Evolutionary conservation across 2,329 filamentous ascomycete genomes (phyloP).

Genomic region (Decorospora gaudefroyi): DNA sequence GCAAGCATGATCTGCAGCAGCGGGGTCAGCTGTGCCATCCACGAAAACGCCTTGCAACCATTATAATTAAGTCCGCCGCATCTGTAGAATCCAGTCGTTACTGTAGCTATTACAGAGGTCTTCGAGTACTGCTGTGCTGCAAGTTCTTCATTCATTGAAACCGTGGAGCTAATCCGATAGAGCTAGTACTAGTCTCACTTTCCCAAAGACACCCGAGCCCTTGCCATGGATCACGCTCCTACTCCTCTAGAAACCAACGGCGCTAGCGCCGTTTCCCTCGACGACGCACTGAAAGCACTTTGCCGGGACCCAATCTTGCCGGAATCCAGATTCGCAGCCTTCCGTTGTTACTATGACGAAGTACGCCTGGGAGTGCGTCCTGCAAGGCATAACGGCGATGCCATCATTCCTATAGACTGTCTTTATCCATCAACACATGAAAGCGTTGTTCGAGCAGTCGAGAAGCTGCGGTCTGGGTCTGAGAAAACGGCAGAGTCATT

Average conservation of each 20-base stretch:
- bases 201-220: too few species aligned
- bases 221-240: not conserved
- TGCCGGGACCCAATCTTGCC: not conserved
- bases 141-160: too few species aligned
- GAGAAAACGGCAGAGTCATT: not conserved
- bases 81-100: too few species aligned
- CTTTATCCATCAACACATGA: not conserved
- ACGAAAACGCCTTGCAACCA: too few species aligned
- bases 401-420: not conserved
- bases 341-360: not conserved
- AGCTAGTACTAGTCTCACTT: too few species aligned
- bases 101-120: too few species aligned
- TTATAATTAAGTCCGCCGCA: too few species aligned
- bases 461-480: not conserved
- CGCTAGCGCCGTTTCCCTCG: not conserved
- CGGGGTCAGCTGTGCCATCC: too few species aligned
- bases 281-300: not conserved
- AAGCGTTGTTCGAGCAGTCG: not conserved
- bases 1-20: too few species aligned
- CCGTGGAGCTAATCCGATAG: too few species aligned
- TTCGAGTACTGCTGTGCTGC: too few species aligned
- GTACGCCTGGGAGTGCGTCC: not conserved
- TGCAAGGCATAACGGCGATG: not conserved
- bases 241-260: not conserved
- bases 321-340: not conserved